Evolutionary conservation across 345 rosid genomes (phyloP).

Genomic region (Eutrema japonicum): DNA sequence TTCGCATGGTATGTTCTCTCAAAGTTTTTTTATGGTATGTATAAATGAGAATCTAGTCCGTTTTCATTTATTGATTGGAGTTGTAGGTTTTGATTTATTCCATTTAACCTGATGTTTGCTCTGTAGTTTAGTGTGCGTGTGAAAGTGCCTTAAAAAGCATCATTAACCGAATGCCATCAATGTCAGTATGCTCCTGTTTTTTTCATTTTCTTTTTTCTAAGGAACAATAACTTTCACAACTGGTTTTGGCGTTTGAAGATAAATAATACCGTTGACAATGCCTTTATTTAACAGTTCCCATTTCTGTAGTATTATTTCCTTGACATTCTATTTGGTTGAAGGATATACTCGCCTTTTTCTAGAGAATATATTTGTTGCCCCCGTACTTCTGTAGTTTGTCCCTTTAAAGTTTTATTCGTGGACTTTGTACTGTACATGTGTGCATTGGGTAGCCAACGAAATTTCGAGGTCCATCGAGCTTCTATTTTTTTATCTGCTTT

Average conservation of each 20-base stretch:
- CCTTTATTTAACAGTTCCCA: constrained; percentile 6
- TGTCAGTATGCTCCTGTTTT: no score
- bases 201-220: no score
- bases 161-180: no score
- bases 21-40: not conserved
- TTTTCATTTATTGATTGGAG: not conserved
- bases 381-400: constrained; percentile 1
- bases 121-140: constrained; percentile 24
- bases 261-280: constrained; percentile 1
- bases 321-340: constrained; percentile 15
- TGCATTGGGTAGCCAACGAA: constrained; percentile 13
- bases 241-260: constrained; percentile 25
- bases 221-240: no score
- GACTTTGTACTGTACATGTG: constrained; percentile 2
- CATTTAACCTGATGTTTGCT: constrained; percentile 2
- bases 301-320: constrained; percentile 11
- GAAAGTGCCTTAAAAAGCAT: constrained; percentile 11
- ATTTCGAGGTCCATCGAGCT: constrained; percentile 4
- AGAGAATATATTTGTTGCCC: constrained; percentile 10
- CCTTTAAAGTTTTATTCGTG: not conserved
- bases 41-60: not conserved
- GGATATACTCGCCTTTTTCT: constrained; percentile 17
- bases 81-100: constrained; percentile 2
- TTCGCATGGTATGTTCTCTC: constrained; percentile 63
- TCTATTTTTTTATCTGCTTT: constrained; percentile 7